Conservation (phyloP, 2,329 filamentous ascomycete genomes). For the Phialemonium atrogriseum region DNA sequence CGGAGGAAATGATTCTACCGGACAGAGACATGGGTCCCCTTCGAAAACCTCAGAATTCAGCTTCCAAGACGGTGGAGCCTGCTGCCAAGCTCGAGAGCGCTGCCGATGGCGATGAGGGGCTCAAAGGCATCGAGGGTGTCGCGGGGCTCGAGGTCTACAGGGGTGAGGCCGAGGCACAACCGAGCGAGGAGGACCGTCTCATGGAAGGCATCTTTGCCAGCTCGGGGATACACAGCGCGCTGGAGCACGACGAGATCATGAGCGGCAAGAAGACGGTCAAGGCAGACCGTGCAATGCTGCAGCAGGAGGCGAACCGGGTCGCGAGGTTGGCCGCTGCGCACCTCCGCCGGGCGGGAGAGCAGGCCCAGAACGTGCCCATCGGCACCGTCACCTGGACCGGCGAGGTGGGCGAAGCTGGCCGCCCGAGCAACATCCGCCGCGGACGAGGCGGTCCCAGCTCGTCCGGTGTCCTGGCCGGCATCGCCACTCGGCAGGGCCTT, state of each 20-base stretch:
- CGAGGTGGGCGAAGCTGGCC: constrained; percentile 67
- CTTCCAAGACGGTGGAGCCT: too few species aligned
- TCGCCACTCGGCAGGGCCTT: constrained; percentile 49
- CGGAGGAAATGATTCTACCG: constrained; percentile 19
- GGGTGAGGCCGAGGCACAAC: constrained; percentile 36
- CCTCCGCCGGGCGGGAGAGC: constrained; percentile 63
- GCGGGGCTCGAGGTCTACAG: constrained; percentile 57
- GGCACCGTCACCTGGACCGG: constrained; percentile 95
- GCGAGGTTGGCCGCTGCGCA: constrained; percentile 71
- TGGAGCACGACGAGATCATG: constrained; percentile 89
- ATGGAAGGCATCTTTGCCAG: constrained; percentile 85
- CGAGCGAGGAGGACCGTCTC: constrained; percentile 62
- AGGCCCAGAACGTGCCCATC: constrained; percentile 64
- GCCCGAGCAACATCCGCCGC: constrained; percentile 45
- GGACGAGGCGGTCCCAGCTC: constrained; percentile 44
- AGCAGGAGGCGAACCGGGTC: constrained; percentile 71
- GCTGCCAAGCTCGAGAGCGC: not conserved
- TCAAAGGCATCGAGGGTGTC: constrained; percentile 36
- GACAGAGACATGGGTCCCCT: constrained; percentile 14
- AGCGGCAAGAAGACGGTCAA: constrained; percentile 63
- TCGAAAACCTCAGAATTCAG: too few species aligned
- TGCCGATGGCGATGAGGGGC: constrained; percentile 3
- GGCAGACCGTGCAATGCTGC: constrained; percentile 70
- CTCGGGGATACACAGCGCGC: constrained; percentile 78
- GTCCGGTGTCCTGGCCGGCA: constrained; percentile 44